Base-by-base conservation (phyloP, 129 eudicot genomes). In the Ambrosia artemisiifolia region DNA sequence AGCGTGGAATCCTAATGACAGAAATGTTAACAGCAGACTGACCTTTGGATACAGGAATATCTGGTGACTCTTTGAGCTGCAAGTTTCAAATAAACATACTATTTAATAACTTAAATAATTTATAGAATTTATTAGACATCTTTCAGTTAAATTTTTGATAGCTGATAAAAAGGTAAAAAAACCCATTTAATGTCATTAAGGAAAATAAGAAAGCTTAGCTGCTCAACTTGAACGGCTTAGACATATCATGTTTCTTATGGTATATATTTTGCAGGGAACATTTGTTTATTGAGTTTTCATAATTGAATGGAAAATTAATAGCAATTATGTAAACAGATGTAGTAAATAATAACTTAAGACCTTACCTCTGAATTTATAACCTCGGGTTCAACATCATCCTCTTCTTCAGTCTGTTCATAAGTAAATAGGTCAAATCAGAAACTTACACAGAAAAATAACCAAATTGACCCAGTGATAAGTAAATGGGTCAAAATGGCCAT, bases 31-130 rank as follows among this genome's bases (percentile, higher is more conserved):
- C 19, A 69, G 30, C 54, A 70, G 74, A 77, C 84, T 80, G 60
- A 88, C 90, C 90, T 82, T 80, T 72, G 16, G 67, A 63, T 75
- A 63, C 56, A 73, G 80, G 62, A 69, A 62, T 63, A 69, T 54
- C 70, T 62, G 69, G 75, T 20, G 67, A 77, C 33, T 70, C 83
- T 75, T 80, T 79, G 51, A 50, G 56, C 95, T 88, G 85, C 83
- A 82, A 67, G 72, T 74, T 63, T 34, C 13, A 74, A 70, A 48
- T 65, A 43, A 28, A 42, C 9, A 60, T 60, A 42, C 14, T 43
- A 54, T 33, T 72, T 44, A 67, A 36, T 77, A 73, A 16, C 9
- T 36, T 24, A 4, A 40, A 67, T n/a, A 16, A 51, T 54, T 35
- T 46, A 38, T 35, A 56, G 6, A 24, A 18, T 11, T 4, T 24